Conservation (phyloP, 2,329 filamentous ascomycete species). For the Cadophora malorum region DNA sequence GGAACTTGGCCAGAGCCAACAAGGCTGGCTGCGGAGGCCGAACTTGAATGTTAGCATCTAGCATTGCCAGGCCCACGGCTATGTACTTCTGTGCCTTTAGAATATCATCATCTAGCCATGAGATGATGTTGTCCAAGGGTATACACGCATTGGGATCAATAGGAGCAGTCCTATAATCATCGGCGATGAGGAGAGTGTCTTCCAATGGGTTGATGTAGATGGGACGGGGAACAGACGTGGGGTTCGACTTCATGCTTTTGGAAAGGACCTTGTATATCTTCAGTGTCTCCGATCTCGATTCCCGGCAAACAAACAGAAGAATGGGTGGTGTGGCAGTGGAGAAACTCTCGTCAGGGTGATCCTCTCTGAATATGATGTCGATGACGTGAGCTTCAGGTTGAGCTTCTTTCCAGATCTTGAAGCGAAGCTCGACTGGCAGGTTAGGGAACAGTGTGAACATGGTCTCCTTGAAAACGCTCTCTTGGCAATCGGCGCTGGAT, state of each 20-base stretch:
- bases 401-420: constrained; percentile 2
- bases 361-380: neutral
- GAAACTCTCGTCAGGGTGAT: neutral
- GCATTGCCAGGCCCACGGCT: neutral
- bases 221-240: neutral
- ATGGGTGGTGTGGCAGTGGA: neutral
- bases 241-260: neutral
- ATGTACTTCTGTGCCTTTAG: neutral
- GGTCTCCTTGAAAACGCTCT: neutral
- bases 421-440: neutral
- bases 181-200: neutral
- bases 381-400: neutral
- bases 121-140: neutral
- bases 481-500: neutral
- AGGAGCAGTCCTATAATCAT: neutral
- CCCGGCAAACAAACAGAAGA: neutral
- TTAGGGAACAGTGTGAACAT: neutral
- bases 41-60: neutral
- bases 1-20: neutral
- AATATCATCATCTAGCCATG: neutral
- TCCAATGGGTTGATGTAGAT: constrained; percentile 1
- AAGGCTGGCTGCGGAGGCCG: neutral
- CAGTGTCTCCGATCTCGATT: constrained; percentile 12
- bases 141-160: neutral
- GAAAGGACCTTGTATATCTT: neutral